A percentile compares a stretch with the other conserved stretches of the same genome.
Conservation (phyloP, 768 basidiomycete species). For the Scleroderma citrinum region DNA sequence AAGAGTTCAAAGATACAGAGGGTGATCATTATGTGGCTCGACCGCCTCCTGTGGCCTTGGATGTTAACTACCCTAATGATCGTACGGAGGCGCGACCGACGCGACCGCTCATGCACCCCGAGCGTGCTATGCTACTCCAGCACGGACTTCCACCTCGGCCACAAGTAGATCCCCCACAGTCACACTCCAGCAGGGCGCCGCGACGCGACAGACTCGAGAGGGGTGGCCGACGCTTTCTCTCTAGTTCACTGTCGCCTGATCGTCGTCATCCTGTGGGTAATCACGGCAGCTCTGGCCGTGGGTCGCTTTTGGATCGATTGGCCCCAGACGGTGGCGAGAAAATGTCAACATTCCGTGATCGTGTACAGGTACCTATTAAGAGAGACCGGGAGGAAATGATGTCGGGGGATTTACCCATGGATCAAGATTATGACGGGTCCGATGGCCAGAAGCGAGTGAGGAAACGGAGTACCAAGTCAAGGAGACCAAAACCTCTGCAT, state of each 20-base stretch:
- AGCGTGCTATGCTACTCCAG: slow-evolving; percentile 27
- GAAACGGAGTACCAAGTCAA: slow-evolving; percentile 15
- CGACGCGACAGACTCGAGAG: slow-evolving; percentile 20
- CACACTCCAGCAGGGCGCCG: slow-evolving; percentile 10
- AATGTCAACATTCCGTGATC: slow-evolving; percentile 27
- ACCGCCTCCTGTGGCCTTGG: slow-evolving; percentile 1
- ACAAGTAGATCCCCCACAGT: slow-evolving; percentile 9
- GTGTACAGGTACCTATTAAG: slow-evolving; percentile 34
- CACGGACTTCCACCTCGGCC: slow-evolving; percentile 27
- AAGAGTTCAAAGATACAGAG: slow-evolving; percentile 8
- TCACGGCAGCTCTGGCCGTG: slow-evolving; percentile 9
- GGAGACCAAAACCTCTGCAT: slow-evolving; percentile 16
- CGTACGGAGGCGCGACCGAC: slow-evolving; percentile 4
- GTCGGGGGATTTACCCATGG: slow-evolving; percentile 7
- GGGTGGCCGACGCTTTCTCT: not conserved
- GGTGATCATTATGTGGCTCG: slow-evolving; percentile 1
- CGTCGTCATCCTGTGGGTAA: slow-evolving; percentile 10
- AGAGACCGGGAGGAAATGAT: slow-evolving; percentile 27
- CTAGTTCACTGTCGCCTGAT: slow-evolving; percentile 13
- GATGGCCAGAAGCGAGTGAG: slow-evolving; percentile 21
- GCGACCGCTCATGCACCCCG: slow-evolving; percentile 22
- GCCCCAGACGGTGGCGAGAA: slow-evolving; percentile 17
- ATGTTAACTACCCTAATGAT: slow-evolving; percentile 8
- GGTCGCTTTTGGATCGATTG: slow-evolving; percentile 36
- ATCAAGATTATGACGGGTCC: slow-evolving; percentile 15